Evolutionary conservation across 2,329 filamentous ascomycete species (phyloP).

Genomic region (Penicillium sp.): DNA sequence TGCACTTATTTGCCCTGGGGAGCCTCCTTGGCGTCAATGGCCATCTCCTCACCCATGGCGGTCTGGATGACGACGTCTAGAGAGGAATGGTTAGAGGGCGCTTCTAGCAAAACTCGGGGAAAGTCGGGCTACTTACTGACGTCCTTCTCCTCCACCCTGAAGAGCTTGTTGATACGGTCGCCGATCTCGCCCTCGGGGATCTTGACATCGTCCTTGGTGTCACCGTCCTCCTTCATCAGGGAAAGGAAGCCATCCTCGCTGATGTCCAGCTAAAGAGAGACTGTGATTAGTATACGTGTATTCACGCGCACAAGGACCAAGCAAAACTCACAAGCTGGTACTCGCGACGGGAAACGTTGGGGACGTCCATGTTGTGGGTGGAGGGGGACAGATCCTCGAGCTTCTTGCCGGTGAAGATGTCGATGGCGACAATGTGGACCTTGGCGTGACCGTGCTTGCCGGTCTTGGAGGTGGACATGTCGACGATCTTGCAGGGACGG

Average conservation of each 20-base stretch:
- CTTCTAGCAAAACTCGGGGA: neutral
- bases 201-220: constrained; percentile 92
- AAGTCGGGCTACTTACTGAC: constrained; percentile 63
- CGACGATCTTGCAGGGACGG: constrained; percentile 99
- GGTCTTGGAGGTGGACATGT: constrained; percentile 99
- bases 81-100: constrained; percentile 4
- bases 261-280: constrained; percentile 68
- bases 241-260: constrained; percentile 91
- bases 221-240: constrained; percentile 81
- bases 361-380: constrained; percentile 83
- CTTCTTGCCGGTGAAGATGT: constrained; percentile 99
- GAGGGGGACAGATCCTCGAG: constrained; percentile 97
- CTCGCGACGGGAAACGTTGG: constrained; percentile 84
- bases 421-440: constrained; percentile 95
- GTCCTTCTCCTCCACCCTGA: constrained; percentile 80
- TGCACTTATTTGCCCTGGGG: constrained; percentile 38
- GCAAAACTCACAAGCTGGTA: constrained; percentile 77
- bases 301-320: neutral
- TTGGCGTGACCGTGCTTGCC: constrained; percentile 99
- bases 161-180: constrained; percentile 77
- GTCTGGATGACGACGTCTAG: constrained; percentile 86
- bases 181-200: constrained; percentile 84
- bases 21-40: constrained; percentile 92
- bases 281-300: neutral
- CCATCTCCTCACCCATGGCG: constrained; percentile 94